These are phyloP conservation scores for Diaporthe velutina DNA, from an alignment of 2,329 filamentous ascomycete species.

Conservation along the genomic window DNA sequence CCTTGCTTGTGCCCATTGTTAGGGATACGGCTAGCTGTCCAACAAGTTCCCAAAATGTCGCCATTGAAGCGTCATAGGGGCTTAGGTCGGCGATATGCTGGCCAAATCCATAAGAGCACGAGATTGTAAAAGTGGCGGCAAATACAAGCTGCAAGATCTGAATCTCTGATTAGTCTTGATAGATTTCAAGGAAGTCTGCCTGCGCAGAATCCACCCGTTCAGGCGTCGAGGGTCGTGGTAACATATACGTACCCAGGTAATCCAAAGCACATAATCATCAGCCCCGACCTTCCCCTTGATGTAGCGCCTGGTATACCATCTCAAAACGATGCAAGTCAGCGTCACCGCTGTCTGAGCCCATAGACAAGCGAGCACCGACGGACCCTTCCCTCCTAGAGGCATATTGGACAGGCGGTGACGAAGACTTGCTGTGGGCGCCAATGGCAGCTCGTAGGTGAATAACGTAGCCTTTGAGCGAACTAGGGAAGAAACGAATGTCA, in stretches of 20 bases:
- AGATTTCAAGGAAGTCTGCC: neutral
- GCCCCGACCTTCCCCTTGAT: conserved; percentile 19
- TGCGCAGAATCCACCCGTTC: neutral
- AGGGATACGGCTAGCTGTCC: conserved; percentile 18
- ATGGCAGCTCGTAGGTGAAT: neutral
- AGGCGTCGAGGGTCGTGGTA: neutral
- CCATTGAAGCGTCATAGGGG: neutral
- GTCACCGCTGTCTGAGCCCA: neutral
- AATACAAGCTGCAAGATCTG: conserved; percentile 4
- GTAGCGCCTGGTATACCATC: conserved; percentile 21
- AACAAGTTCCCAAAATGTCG: conserved; percentile 21
- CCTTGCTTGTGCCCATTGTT: conserved; percentile 20
- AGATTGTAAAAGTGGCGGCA: conserved; percentile 9
- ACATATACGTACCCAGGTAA: conserved; percentile 7
- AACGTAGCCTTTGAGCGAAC: neutral
- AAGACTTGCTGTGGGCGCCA: neutral
- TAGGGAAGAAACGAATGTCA: neutral
- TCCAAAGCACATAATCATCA: conserved; percentile 16
- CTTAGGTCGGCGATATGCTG: conserved; percentile 25
- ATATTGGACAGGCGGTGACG: conserved; percentile 18
- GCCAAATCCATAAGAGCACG: conserved; percentile 24
- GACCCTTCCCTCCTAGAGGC: conserved; percentile 22
- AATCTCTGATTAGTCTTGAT: neutral
- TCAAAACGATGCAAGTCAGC: conserved; percentile 5
- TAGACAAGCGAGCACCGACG: neutral